phyloP scores from a whole-genome alignment of 2,329 filamentous ascomycete genomes.

The Pseudogymnoascus sp. region DNA sequence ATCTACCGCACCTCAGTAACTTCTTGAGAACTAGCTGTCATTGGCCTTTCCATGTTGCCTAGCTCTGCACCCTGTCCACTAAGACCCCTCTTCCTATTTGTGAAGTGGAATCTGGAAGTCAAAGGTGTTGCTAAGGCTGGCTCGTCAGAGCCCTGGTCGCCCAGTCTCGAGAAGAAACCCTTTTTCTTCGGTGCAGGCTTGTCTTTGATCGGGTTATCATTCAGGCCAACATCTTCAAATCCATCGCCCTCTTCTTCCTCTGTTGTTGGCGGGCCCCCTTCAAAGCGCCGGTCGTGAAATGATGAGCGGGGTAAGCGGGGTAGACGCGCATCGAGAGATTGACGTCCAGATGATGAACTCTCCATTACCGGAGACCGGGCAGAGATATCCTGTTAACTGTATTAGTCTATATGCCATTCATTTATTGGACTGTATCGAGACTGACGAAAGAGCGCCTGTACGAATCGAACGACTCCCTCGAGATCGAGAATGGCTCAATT shows the following conservation, averaged over 20 bases:
- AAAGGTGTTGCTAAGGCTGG: conserved; percentile 29
- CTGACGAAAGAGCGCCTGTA: conserved; percentile 91
- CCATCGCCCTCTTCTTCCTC: conserved; percentile 72
- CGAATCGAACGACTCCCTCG: conserved; percentile 92
- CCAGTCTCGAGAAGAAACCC: conserved; percentile 75
- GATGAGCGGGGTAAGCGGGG: conserved; percentile 55
- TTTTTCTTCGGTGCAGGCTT: conserved; percentile 52
- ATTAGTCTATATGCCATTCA: conserved; percentile 11
- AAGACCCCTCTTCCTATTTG: conserved; percentile 54
- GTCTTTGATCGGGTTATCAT: conserved; percentile 61
- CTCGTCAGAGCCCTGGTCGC: conserved; percentile 44
- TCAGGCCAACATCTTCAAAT: conserved; percentile 86
- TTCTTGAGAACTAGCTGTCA: conserved; percentile 13
- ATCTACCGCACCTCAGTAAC: conserved; percentile 1
- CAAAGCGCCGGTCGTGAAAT: conserved; percentile 49
- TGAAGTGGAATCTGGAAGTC: conserved; percentile 57
- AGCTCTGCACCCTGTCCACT: conserved; percentile 66
- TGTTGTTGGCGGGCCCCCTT: conserved; percentile 54
- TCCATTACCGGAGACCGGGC: conserved; percentile 69
- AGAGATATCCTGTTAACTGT: conserved; percentile 67
- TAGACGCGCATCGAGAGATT: conserved; percentile 68
- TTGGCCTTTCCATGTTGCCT: conserved; percentile 44
- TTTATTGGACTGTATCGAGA: conserved; percentile 20
- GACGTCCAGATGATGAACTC: conserved; percentile 54
- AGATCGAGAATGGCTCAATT: conserved; percentile 91